These are phyloP conservation scores for Chenopodium suecicum DNA, from an alignment of 148 eudicot genomes.

Conservation along the genomic window DNA sequence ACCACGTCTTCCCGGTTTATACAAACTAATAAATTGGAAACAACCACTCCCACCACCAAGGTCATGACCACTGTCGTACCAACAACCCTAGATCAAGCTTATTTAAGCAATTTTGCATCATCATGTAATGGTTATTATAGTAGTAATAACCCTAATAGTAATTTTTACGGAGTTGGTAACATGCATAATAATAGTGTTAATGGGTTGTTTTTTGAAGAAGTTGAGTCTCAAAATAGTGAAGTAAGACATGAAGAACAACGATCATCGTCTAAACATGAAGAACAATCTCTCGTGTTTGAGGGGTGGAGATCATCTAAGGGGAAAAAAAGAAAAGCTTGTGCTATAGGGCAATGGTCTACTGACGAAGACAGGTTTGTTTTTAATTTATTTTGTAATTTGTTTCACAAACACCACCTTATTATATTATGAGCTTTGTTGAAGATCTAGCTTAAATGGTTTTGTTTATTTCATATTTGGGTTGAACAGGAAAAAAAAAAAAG, in stretches of 20 bases:
- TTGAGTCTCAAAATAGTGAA: slow-evolving; percentile 3
- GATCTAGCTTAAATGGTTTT: too few species aligned
- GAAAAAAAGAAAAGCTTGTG: slow-evolving; percentile 30
- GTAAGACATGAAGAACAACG: neutral
- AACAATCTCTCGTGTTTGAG: neutral
- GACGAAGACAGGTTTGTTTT: slow-evolving; percentile 66
- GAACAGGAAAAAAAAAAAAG: too few species aligned
- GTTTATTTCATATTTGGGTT: too few species aligned
- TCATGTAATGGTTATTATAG: neutral
- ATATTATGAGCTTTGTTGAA: too few species aligned
- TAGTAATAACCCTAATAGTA: neutral
- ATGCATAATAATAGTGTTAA: slow-evolving; percentile 14
- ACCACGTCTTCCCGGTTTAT: neutral
- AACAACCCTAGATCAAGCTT: neutral
- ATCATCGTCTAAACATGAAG: neutral
- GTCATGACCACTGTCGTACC: slow-evolving; percentile 3
- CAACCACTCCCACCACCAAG: neutral
- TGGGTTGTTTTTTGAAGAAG: slow-evolving; percentile 20
- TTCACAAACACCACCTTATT: neutral
- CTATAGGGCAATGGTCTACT: slow-evolving; percentile 82
- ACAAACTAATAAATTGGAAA: neutral
- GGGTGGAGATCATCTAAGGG: slow-evolving; percentile 6
- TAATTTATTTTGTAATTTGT: neutral
- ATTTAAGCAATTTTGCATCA: neutral
- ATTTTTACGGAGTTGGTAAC: neutral